phyloP scores from a whole-genome alignment of 2,329 filamentous ascomycete species.

The Aspergillus felis region DNA sequence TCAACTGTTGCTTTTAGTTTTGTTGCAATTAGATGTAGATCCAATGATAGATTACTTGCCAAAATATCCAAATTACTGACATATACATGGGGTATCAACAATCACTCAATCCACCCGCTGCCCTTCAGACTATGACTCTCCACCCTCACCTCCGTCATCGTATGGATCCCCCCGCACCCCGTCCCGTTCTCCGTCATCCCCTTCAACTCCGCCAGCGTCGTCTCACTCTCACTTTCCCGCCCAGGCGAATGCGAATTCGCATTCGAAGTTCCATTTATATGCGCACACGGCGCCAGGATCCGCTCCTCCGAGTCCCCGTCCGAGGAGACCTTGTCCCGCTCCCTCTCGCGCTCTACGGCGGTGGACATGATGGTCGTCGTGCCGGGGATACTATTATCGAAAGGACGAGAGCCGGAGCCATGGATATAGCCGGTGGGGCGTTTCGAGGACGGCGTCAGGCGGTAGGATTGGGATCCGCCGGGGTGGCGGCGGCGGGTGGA shows the following conservation, averaged over 20 bases:
- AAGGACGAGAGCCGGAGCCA: neutral
- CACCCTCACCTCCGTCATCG: slow-evolving; percentile 13
- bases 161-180: slow-evolving; percentile 6
- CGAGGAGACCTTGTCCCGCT: neutral
- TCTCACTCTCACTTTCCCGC: neutral
- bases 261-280: neutral
- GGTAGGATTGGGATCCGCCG: neutral
- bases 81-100: neutral
- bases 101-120: neutral
- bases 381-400: neutral
- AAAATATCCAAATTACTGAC: no score
- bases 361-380: slow-evolving; percentile 5
- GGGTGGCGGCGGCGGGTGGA: slow-evolving; percentile 12
- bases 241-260: no score
- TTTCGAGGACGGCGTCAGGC: neutral
- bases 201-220: neutral
- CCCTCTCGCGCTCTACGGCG: neutral
- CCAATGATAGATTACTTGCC: no score
- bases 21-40: no score
- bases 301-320: slow-evolving; percentile 6
- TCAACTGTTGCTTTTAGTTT: no score
- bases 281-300: neutral
- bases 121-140: slow-evolving; percentile 6
- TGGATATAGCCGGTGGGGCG: neutral
- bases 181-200: neutral